Evolutionary conservation across 106 monocot genomes (phyloP).

Genomic region (Dendrobium catenatum): DNA sequence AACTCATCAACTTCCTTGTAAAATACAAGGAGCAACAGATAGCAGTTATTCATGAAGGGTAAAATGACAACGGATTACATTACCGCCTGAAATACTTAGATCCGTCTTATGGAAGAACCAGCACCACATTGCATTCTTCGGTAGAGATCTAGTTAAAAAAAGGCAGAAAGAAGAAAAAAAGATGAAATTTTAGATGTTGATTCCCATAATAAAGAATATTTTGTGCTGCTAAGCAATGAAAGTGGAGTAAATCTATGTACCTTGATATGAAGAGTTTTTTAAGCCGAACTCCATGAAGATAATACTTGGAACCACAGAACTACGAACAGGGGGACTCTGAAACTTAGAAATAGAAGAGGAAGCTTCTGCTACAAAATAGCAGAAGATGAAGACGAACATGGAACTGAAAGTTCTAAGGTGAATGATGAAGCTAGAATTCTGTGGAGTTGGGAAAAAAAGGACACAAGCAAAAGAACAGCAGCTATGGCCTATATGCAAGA

Average conservation of each 20-base stretch:
- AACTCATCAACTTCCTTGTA: background rate
- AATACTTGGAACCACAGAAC: background rate
- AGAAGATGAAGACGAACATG: background rate
- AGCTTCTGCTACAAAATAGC: background rate
- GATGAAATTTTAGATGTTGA: background rate
- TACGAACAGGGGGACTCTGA: background rate
- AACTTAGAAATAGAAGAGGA: background rate
- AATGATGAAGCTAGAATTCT: background rate
- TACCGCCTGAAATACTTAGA: background rate
- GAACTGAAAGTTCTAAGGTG: background rate
- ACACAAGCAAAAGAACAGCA: background rate
- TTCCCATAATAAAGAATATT: background rate
- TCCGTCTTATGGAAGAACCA: slow-evolving; percentile 1
- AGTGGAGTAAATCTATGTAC: background rate
- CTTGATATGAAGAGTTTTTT: background rate
- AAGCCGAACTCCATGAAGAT: background rate
- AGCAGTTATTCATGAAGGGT: no score
- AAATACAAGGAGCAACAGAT: no score
- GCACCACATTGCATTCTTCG: background rate
- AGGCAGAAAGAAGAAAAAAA: background rate
- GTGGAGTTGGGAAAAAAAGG: background rate
- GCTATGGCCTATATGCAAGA: background rate
- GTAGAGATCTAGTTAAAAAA: background rate
- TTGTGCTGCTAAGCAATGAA: background rate
- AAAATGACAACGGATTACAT: no score